phyloP scores from a whole-genome alignment of 108 stramenopile genomes.

The Pseudonitzschia multiseries region DNA sequence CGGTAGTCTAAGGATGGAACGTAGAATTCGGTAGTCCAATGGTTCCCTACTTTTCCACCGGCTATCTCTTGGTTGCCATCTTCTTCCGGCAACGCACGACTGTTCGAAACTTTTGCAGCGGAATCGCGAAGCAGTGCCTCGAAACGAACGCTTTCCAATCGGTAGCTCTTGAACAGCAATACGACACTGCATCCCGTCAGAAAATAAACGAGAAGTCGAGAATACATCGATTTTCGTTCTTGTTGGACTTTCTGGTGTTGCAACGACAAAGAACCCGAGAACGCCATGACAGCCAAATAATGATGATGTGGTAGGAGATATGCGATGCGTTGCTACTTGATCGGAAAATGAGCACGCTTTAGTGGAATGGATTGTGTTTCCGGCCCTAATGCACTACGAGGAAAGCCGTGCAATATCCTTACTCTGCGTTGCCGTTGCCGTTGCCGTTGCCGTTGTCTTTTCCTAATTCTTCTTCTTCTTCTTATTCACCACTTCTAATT shows the following conservation, averaged over 20 bases:
- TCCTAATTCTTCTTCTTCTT: too few species aligned
- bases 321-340: too few species aligned
- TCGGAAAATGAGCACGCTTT: too few species aligned
- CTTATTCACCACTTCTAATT: too few species aligned
- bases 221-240: not conserved
- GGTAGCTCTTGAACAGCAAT: slow-evolving; percentile 4
- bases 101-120: not conserved
- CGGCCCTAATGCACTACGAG: too few species aligned
- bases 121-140: slow-evolving; percentile 2
- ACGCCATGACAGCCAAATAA: too few species aligned
- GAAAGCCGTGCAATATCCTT: too few species aligned
- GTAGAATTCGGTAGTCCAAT: slow-evolving; percentile 6
- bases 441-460: too few species aligned
- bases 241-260: not conserved
- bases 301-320: too few species aligned
- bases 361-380: too few species aligned
- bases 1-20: slow-evolving; percentile 29
- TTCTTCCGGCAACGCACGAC: slow-evolving; percentile 9
- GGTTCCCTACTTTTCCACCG: not conserved
- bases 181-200: not conserved
- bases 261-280: not conserved
- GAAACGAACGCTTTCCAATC: slow-evolving; percentile 6
- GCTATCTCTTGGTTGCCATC: not conserved
- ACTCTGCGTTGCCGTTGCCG: too few species aligned
- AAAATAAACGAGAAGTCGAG: not conserved